Evolutionary conservation across 2,329 filamentous ascomycete genomes (phyloP).

Genomic region (Stenocarpella maydis): DNA sequence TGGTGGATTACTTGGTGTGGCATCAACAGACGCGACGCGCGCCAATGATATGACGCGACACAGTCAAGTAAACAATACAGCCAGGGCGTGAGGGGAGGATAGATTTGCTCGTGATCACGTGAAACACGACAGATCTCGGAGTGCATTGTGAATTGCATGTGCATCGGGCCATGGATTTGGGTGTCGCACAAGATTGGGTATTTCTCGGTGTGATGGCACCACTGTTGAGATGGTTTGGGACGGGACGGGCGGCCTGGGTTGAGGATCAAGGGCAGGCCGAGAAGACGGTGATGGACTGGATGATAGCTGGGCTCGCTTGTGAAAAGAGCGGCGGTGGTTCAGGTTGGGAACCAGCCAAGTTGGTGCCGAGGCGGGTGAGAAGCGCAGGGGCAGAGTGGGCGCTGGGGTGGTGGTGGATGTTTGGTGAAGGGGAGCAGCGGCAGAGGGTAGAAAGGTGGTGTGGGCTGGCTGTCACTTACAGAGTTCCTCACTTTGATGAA

Average conservation of each 20-base stretch:
- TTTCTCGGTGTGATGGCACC: neutral
- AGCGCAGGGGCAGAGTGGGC: neutral
- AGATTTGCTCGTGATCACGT: constrained; percentile 32
- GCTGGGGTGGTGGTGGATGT: neutral
- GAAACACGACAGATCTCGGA: constrained; percentile 24
- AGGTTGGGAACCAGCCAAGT: neutral
- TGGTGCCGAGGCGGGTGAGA: neutral
- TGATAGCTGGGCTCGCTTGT: neutral
- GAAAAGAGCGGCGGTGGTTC: neutral
- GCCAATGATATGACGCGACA: constrained; percentile 19
- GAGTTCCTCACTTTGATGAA: constrained; percentile 83
- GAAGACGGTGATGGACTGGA: constrained; percentile 3
- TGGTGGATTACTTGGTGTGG: neutral
- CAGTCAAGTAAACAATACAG: constrained; percentile 29
- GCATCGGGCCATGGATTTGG: neutral
- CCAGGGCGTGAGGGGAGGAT: neutral
- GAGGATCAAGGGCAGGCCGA: neutral
- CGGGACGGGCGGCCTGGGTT: neutral
- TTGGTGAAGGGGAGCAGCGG: neutral
- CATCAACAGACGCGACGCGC: constrained; percentile 7
- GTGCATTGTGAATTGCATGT: constrained; percentile 9
- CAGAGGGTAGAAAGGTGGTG: neutral
- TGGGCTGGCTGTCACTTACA: constrained; percentile 63
- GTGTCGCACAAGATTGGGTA: constrained; percentile 14
- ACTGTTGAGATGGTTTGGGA: neutral